phyloP scores from a whole-genome alignment of 2,329 filamentous ascomycete species.

The Aureobasidium sp. region DNA sequence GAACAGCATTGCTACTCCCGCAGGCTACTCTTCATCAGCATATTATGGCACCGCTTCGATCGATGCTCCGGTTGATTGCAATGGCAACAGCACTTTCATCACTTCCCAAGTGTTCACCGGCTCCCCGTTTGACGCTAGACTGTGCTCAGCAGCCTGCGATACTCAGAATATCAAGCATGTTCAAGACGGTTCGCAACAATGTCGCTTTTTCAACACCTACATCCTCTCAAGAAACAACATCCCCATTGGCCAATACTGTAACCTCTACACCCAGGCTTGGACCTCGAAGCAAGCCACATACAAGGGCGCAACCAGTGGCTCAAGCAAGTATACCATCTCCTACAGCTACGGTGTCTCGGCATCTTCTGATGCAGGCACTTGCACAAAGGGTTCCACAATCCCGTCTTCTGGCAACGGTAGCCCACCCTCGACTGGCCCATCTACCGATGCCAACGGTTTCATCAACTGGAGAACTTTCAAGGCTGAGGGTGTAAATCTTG shows the following conservation, averaged over 20 bases:
- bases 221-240: constrained; percentile 33
- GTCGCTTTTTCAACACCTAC: constrained; percentile 33
- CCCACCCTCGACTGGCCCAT: no score
- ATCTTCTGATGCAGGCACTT: no score
- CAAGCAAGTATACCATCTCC: constrained; percentile 12
- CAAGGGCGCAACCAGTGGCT: constrained; percentile 13
- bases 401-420: no score
- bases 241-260: constrained; percentile 33
- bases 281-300: constrained; percentile 19
- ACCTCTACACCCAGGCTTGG: constrained; percentile 29
- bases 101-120: constrained; percentile 22
- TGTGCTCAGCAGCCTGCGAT: constrained; percentile 24
- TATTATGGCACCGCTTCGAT: constrained; percentile 31
- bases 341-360: no score
- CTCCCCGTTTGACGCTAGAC: constrained; percentile 20
- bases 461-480: no score
- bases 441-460: no score
- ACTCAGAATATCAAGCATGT: constrained; percentile 22
- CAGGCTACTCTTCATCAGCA: constrained; percentile 20
- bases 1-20: constrained; percentile 13
- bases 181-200: constrained; percentile 15
- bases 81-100: constrained; percentile 16
- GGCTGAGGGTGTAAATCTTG: no score
- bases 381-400: no score
- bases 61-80: constrained; percentile 25